Evolutionary conservation across 1,284 basidiomycete species (phyloP), one percentile per base, ranked within the genome.

Genomic region (Leccinum subrobustum): DNA sequence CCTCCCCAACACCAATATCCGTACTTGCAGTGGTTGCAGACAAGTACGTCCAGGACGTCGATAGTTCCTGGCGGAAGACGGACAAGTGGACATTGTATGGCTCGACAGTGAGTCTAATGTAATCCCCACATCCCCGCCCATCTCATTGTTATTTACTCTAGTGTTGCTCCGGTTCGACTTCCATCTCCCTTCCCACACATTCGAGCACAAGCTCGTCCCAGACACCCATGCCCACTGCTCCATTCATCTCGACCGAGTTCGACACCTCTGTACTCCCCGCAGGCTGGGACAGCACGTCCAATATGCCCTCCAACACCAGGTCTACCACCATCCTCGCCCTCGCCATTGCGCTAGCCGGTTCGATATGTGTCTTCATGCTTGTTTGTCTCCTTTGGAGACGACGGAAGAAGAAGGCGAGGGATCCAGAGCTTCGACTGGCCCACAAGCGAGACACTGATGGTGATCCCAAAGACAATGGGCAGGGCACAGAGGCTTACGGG

Each of bases 81-180:
- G 74, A 78, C n/a, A 66, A 68, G 31, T 90, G 83, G 76, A 81
- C 83, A 14, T 72, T 89, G 29, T 89, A 87, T 67, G 88, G 88
- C 47, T 83, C 83, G 27, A 81, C 83, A 20, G 77, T 85, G 60
- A 80, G 85, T 72, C 44, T 23, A 1, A 23, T 23, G n/a, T 6
- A 0, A n/a, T 35, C 27, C 20, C 52, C 11, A 33, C 61, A 55
- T 57, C 33, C 35, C 62, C 31, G 12, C 44, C 53, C 25, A 51
- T 20, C 65, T 44, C 52, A 5, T 47, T 52, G 47, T 57, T 63
- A 54, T 33, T 63, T 60, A 57, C 42, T 31, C 39, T 54, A 74
- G 72, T 75, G 65, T 39, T 62, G 59, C 54, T 31, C 76, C 1
- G 67, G 67, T 12, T 65, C 70, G 9, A 59, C 70, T 20, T 60